These are phyloP conservation scores for Hypholoma sublateritium DNA, from an alignment of 768 basidiomycete species.

Conservation along the genomic window DNA sequence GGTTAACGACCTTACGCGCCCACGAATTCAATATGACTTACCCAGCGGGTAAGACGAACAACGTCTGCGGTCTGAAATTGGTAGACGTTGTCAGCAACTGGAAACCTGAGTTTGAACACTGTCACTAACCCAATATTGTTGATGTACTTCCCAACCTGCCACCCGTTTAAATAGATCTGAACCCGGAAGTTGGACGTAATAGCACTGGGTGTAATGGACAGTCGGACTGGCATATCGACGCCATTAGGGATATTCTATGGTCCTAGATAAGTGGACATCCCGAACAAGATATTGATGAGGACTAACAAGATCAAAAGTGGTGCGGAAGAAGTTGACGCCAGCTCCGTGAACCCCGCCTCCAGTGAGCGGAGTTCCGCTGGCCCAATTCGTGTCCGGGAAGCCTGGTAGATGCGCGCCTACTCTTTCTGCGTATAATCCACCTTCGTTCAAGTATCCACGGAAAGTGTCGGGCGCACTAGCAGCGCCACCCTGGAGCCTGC, in stretches of 20 bases:
- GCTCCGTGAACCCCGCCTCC: constrained; percentile 59
- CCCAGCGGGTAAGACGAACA: constrained; percentile 51
- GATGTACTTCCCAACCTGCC: constrained; percentile 54
- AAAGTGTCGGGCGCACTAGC: constrained; percentile 22
- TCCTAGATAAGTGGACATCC: neutral
- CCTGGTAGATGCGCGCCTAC: constrained; percentile 72
- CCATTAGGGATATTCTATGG: constrained; percentile 36
- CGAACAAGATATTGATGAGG: neutral
- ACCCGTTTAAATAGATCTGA: constrained; percentile 52
- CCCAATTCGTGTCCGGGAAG: constrained; percentile 65
- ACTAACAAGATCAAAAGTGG: constrained; percentile 61
- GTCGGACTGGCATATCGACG: constrained; percentile 44
- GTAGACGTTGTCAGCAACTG: neutral
- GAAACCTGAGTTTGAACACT: neutral
- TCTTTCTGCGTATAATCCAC: constrained; percentile 66
- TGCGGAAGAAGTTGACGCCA: constrained; percentile 80
- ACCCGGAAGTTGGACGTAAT: constrained; percentile 47
- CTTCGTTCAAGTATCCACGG: constrained; percentile 64
- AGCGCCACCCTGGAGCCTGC: constrained; percentile 14
- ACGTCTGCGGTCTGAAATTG: constrained; percentile 40
- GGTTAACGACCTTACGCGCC: neutral
- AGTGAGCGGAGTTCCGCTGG: constrained; percentile 46
- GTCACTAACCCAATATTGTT: constrained; percentile 47
- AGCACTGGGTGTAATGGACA: constrained; percentile 42
- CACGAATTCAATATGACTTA: constrained; percentile 10